phyloP scores from a whole-genome alignment of 768 basidiomycete genomes.

The Collybia sordida region DNA sequence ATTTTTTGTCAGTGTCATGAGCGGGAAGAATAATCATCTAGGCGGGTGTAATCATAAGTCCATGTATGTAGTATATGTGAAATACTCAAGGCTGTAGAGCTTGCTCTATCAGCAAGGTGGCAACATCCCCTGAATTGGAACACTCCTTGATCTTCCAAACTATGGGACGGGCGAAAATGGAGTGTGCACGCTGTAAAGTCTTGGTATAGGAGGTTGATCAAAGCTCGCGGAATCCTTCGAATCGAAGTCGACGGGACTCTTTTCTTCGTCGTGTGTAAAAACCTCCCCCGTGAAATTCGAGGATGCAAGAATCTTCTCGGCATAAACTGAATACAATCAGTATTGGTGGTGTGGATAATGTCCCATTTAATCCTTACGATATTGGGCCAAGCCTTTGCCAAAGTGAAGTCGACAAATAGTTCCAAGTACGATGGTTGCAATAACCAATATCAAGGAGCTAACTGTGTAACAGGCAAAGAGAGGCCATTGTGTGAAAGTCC shows the following conservation, averaged over 20 bases:
- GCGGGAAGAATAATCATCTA: too few relatives aligned
- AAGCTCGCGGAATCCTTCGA: background rate
- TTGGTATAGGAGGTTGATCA: too few relatives aligned
- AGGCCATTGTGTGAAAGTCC: slow-evolving; percentile 48
- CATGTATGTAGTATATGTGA: too few relatives aligned
- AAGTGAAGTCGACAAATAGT: slow-evolving; percentile 53
- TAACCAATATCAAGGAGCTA: slow-evolving; percentile 41
- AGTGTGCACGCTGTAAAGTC: too few relatives aligned
- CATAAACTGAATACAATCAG: slow-evolving; percentile 30
- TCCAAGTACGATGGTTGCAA: slow-evolving; percentile 43
- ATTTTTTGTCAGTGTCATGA: too few relatives aligned
- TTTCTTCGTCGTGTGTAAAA: slow-evolving; percentile 32
- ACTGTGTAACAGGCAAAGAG: slow-evolving; percentile 47
- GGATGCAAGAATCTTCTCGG: slow-evolving; percentile 35
- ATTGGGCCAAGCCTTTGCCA: slow-evolving; percentile 53
- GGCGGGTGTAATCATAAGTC: too few relatives aligned
- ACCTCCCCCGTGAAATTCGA: slow-evolving; percentile 37
- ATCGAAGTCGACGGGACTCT: slow-evolving; percentile 9
- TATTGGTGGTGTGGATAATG: background rate
- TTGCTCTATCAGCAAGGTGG: too few relatives aligned
- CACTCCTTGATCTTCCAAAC: too few relatives aligned
- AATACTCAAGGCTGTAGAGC: too few relatives aligned
- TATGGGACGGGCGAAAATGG: too few relatives aligned
- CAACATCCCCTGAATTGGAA: too few relatives aligned
- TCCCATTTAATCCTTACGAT: slow-evolving; percentile 37